A percentile compares a stretch with the other conserved stretches of the same genome.
Conservation (phyloP, 495 filamentous ascomycete species). For the Thozetella sp. region DNA sequence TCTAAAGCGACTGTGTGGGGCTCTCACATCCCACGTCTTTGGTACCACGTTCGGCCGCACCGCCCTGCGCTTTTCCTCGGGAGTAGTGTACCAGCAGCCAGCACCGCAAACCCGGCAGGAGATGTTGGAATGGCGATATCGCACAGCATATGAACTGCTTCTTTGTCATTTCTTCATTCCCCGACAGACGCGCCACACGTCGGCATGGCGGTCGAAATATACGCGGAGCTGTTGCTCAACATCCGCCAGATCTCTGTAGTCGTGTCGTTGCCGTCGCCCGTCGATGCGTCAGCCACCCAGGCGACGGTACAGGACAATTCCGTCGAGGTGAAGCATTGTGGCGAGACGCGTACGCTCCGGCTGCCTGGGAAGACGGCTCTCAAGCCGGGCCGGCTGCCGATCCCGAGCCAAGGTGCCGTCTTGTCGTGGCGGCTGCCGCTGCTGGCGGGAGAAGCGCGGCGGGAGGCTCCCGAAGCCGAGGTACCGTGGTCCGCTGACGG, state of each 20-base stretch:
- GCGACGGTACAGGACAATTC: slow-evolving; percentile 50
- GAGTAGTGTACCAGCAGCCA: too few relatives aligned
- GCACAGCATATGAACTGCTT: too few relatives aligned
- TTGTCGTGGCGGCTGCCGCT: slow-evolving; percentile 74
- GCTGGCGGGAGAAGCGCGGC: slow-evolving; percentile 19
- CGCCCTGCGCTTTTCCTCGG: too few relatives aligned
- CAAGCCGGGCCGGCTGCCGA: slow-evolving; percentile 32
- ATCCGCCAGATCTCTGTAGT: slow-evolving; percentile 83
- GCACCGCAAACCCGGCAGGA: too few relatives aligned
- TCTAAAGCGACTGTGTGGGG: too few relatives aligned
- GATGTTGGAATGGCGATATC: too few relatives aligned
- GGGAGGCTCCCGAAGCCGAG: slow-evolving; percentile 29
- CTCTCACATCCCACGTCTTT: too few relatives aligned
- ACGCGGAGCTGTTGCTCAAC: slow-evolving; percentile 86
- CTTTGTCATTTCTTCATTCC: too few relatives aligned
- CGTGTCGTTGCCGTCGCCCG: slow-evolving; percentile 59
- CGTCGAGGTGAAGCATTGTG: slow-evolving; percentile 57
- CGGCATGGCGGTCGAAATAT: slow-evolving; percentile 48
- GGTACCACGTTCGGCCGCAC: too few relatives aligned
- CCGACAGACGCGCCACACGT: background rate
- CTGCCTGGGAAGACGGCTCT: slow-evolving; percentile 65
- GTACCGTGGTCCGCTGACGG: slow-evolving; percentile 75
- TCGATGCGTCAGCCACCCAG: slow-evolving; percentile 44
- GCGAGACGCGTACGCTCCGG: slow-evolving; percentile 53
- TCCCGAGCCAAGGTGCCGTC: slow-evolving; percentile 30